Base-by-base conservation (phyloP, 23 red algal species). In the Agarophyton chilense region DNA sequence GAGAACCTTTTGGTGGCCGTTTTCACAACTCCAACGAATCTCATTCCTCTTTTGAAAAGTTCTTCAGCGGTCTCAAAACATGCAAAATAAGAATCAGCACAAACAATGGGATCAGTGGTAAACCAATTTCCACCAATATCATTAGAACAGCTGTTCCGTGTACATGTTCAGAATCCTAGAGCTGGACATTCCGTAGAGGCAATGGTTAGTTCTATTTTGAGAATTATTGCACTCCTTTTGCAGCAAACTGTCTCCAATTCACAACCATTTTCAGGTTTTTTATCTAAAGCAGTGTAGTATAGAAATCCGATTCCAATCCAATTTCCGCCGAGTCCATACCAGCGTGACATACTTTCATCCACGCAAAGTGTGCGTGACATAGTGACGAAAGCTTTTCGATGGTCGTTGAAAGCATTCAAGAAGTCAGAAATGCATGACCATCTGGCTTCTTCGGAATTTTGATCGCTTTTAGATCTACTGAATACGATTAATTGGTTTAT, bases 31-130 rank as follows among this genome's bases (percentile, higher is more conserved):
- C 67, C 67, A 41, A 22, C 39, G 29, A 73, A 42, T 2, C 67
- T 25, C 3, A 42, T n/a, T n/a, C n/a, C n/a, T n/a, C n/a, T n/a
- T n/a, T n/a, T n/a, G n/a, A n/a, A n/a, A n/a, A n/a, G n/a, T 4
- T 73, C 67, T 3, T 8, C 22, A 4, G 55, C 55, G 22, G 55
- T 58, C 1, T 55, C 51, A 53, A 87, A 63, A 41, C 18, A 74
- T 32, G 64, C 83, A 56, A 87, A 86, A 52, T 86, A 75, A 31
- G 83, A 87, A 52, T 87, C 83, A 42, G 83, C 64, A 61, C 83
- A 87, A 1, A 87, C 83, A 28, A 87, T 19, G 21, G 64, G 6
- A 43, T 41, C 38, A 1, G 65, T 75, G 2, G 4, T 22, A 71
- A 60, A 45, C 83, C 83, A 87, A 41, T 35, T 10, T 57, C 65